Percentiles rank a stretch among this genome's conserved stretches.
phyloP scores from a whole-genome alignment of 108 stramenopile genomes.

The Cyclostephanos invisitatus region DNA sequence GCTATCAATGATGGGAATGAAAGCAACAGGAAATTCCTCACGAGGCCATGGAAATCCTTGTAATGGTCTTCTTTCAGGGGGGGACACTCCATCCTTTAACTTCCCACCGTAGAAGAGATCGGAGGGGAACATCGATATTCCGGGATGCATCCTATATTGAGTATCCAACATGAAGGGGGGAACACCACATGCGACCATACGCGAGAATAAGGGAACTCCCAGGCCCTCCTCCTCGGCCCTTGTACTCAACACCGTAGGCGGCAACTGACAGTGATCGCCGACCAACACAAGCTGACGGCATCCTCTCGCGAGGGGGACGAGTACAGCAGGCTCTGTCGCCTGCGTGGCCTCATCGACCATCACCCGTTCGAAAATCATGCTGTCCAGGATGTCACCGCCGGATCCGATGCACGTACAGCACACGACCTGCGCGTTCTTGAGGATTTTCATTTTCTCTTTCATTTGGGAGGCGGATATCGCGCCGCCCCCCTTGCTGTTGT shows the following conservation, averaged over 20 bases:
- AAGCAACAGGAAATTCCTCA: slow-evolving; percentile 90
- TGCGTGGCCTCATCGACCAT: slow-evolving; percentile 96
- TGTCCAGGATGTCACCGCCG: slow-evolving; percentile 85
- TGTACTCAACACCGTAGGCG: slow-evolving; percentile 88
- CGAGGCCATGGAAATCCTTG: slow-evolving; percentile 91
- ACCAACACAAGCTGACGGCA: slow-evolving; percentile 94
- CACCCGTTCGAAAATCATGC: slow-evolving; percentile 86
- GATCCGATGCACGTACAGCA: slow-evolving; percentile 96
- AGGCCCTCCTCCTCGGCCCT: slow-evolving; percentile 87
- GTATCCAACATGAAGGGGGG: slow-evolving; percentile 92
- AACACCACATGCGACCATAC: slow-evolving; percentile 90
- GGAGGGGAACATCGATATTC: slow-evolving; percentile 91
- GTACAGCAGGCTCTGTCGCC: slow-evolving; percentile 89
- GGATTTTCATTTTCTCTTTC: slow-evolving; percentile 80
- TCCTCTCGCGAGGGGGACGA: slow-evolving; percentile 90
- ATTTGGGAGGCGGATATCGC: slow-evolving; percentile 51
- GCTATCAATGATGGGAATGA: slow-evolving; percentile 77
- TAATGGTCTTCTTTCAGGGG: slow-evolving; percentile 84
- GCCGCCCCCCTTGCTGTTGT: slow-evolving; percentile 19
- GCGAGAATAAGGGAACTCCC: slow-evolving; percentile 86
- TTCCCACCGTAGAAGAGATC: slow-evolving; percentile 91
- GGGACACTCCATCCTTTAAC: slow-evolving; percentile 81
- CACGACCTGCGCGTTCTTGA: slow-evolving; percentile 90
- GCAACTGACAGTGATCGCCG: slow-evolving; percentile 97
- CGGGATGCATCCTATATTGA: slow-evolving; percentile 95